Evolutionary conservation across 2,329 filamentous ascomycete species (phyloP), one percentile per base, ranked within the genome.

Genomic region (Colletotrichum zoysiae): DNA sequence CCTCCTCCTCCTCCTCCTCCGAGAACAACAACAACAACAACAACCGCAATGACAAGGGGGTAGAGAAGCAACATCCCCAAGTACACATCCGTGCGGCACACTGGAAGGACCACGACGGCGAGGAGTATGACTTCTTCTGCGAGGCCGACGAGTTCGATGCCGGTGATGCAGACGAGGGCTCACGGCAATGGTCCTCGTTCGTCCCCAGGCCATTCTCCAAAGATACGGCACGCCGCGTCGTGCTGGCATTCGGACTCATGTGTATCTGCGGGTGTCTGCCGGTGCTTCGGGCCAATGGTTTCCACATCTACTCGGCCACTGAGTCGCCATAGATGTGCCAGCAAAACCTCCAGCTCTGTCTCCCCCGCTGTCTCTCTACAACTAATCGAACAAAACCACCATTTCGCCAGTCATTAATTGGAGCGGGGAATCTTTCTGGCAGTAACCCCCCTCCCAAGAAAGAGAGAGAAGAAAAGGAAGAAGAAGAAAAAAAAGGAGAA

Each of bases 191-290:
- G 66, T 26, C 57, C 18, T 66, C 66, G 7, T 48, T 73, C n/a
- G 48, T 73, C 3, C 70, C 66, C 5, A 65, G 67, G 30, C 65
- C 72, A 46, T 74, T 74, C 35, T 71, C 66, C 33, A 61, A 73
- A 16, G 65, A 75, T 67, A 78, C 77, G 64, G 79, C 76, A 61
- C 76, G 77, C 63, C 76, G 77, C 5, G 75, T 80, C 67, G 66
- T 79, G 48, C 67, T 80, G 53, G 77, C 76, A 12, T 74, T 82
- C 59, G 81, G 78, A 5, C 74, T 82, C 1, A 75, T 80, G 62
- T 78, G 77, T 18, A 73, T 79, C 18, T 73, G 73, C 44, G 73
- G 73, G 6, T 74, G 73, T 58, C 48, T 74, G 51, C 71, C 72
- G 14, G 61, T 74, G 30, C 68, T 73, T 51, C 71, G 71, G 55